Evolutionary conservation across 495 filamentous ascomycete species (phyloP).

Genomic region (Astrothelium subdiscretum): DNA sequence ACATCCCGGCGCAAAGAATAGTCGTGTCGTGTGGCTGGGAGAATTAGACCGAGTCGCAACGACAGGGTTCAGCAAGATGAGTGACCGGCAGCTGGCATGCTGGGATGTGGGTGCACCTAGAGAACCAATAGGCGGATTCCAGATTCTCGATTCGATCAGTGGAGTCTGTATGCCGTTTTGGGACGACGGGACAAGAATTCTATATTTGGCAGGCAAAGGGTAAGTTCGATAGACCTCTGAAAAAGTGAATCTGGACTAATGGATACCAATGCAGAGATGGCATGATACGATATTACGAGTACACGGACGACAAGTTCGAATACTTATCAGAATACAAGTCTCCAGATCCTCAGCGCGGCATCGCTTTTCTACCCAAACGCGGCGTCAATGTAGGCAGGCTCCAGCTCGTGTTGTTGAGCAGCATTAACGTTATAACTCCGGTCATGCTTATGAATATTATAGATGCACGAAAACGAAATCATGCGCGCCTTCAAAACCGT

Average conservation of each 20-base stretch:
- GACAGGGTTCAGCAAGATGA: conserved; percentile 96
- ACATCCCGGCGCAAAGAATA: conserved; percentile 91
- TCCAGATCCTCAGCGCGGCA: conserved; percentile 78
- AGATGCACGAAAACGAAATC: conserved; percentile 90
- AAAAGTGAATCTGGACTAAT: conserved; percentile 2
- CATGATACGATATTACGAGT: conserved; percentile 97
- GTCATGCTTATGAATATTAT: conserved; percentile 15
- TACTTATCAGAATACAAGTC: conserved; percentile 94
- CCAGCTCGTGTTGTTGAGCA: neutral
- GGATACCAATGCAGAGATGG: conserved; percentile 54
- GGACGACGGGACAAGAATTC: conserved; percentile 87
- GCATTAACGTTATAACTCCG: neutral
- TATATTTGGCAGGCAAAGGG: conserved; percentile 96
- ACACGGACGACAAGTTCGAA: conserved; percentile 95
- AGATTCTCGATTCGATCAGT: conserved; percentile 81
- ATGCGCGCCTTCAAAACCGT: conserved; percentile 95
- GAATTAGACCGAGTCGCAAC: conserved; percentile 90
- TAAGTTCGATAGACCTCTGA: conserved; percentile 34
- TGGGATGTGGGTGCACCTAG: conserved; percentile 79
- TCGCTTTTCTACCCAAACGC: conserved; percentile 91
- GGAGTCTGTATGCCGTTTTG: conserved; percentile 99
- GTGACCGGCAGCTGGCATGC: conserved; percentile 85
- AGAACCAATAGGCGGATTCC: conserved; percentile 81
- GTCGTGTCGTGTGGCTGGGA: conserved; percentile 89
- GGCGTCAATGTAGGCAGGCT: conserved; percentile 62